A percentile compares a stretch with the other conserved stretches of the same genome.
These are phyloP conservation scores for Begonia masoniana DNA, from an alignment of 306 rosid species.

Conservation along the genomic window DNA sequence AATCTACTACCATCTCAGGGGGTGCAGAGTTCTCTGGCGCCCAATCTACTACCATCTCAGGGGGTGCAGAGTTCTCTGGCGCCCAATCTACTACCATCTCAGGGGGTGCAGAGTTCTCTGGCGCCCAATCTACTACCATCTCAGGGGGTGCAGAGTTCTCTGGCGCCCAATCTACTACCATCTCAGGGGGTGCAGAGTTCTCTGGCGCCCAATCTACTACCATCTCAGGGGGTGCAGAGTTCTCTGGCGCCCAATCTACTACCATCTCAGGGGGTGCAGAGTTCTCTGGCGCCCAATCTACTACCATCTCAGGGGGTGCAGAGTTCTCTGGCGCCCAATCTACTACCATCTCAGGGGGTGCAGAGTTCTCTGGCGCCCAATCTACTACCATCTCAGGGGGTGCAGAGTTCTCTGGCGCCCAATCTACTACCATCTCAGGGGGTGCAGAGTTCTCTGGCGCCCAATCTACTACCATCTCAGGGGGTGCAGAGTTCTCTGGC, in stretches of 20 bases:
- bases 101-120: not conserved
- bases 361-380: not conserved
- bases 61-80: not conserved
- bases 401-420: not conserved
- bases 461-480: not conserved
- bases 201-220: not conserved
- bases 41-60: not conserved
- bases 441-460: not conserved
- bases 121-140: not conserved
- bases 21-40: not conserved
- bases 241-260: not conserved
- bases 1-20: not conserved
- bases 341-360: no score
- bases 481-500: not conserved
- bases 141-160: not conserved
- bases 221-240: no score
- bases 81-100: not conserved
- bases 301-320: no score
- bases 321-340: not conserved
- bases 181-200: not conserved
- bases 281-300: not conserved
- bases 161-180: not conserved
- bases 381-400: not conserved
- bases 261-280: no score
- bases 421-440: not conserved